phyloP scores from a whole-genome alignment of 371 early-diverging fungal genomes.

The Mortierella sp. region DNA sequence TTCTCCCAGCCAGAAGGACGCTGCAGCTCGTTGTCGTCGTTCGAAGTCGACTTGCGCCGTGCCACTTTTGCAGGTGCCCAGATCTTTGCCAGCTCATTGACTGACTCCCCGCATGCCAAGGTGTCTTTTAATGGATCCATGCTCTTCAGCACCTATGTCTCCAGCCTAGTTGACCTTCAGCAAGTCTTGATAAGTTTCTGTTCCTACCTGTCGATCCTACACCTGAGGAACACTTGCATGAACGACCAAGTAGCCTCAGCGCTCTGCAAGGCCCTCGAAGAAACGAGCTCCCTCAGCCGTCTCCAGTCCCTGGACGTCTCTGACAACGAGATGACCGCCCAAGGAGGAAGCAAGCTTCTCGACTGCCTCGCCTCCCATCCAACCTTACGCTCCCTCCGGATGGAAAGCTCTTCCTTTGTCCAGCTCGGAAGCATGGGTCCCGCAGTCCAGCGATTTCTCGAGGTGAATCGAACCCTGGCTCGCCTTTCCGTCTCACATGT shows the following conservation, averaged over 20 bases:
- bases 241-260: constrained; percentile 24
- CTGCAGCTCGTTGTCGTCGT: constrained; percentile 4
- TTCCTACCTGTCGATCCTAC: constrained; percentile 19
- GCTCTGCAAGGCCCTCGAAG: constrained; percentile 29
- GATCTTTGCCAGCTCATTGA: constrained; percentile 19
- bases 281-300: constrained; percentile 9
- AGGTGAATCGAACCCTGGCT: constrained; percentile 24
- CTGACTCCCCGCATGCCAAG: constrained; percentile 22
- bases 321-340: constrained; percentile 36
- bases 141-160: constrained; percentile 14
- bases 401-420: constrained; percentile 39
- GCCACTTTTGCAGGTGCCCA: constrained; percentile 34
- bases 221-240: constrained; percentile 31
- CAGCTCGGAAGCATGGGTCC: constrained; percentile 34
- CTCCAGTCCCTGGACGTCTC: constrained; percentile 36
- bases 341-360: constrained; percentile 30
- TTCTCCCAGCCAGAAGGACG: constrained; percentile 16
- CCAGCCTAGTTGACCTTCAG: background rate
- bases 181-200: constrained; percentile 24
- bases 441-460: constrained; percentile 34
- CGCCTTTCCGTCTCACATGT: constrained; percentile 49
- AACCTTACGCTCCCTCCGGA: constrained; percentile 26
- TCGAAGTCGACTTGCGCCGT: constrained; percentile 32
- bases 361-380: constrained; percentile 19
- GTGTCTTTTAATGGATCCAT: constrained; percentile 34